Conservation (phyloP, 257 asterid species). For the Petrea volubilis region DNA sequence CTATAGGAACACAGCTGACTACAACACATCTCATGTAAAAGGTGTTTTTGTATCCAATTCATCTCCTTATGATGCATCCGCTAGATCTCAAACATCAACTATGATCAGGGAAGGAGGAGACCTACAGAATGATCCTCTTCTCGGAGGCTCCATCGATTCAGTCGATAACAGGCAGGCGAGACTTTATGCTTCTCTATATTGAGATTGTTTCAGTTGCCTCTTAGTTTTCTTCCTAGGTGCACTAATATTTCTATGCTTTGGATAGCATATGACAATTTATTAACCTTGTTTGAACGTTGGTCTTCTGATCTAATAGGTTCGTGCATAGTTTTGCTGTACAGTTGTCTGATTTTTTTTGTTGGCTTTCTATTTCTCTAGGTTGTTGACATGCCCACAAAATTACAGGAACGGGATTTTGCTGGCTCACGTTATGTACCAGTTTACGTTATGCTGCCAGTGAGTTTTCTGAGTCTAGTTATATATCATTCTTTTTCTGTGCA, state of each 20-base stretch:
- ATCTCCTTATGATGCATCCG: conserved; percentile 75
- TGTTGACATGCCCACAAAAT: conserved; percentile 58
- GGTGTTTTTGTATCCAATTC: conserved; percentile 68
- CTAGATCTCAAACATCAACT: conserved; percentile 66
- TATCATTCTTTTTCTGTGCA: conserved; percentile 8
- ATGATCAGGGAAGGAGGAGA: conserved; percentile 75
- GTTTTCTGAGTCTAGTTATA: conserved; percentile 32
- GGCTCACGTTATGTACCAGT: conserved; percentile 88
- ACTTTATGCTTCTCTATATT: conserved; percentile 23
- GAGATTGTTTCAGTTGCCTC: conserved; percentile 22
- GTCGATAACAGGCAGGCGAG: conserved; percentile 70
- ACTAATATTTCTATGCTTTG: background rate
- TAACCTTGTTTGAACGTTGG: background rate
- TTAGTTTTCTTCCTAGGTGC: conserved; percentile 9
- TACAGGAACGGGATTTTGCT: conserved; percentile 78
- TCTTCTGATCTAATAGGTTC: conserved; percentile 10
- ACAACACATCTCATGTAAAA: conserved; percentile 52
- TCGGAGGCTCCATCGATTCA: conserved; percentile 71
- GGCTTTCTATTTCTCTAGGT: conserved; percentile 51
- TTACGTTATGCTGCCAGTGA: conserved; percentile 94
- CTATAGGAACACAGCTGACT: conserved; percentile 52
- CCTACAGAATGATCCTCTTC: conserved; percentile 76
- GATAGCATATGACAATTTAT: background rate
- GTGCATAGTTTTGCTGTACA: background rate
- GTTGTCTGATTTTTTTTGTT: conserved; percentile 23